Conservation (phyloP, 805 yeast genomes). For the Hanseniaspora osmophila region DNA sequence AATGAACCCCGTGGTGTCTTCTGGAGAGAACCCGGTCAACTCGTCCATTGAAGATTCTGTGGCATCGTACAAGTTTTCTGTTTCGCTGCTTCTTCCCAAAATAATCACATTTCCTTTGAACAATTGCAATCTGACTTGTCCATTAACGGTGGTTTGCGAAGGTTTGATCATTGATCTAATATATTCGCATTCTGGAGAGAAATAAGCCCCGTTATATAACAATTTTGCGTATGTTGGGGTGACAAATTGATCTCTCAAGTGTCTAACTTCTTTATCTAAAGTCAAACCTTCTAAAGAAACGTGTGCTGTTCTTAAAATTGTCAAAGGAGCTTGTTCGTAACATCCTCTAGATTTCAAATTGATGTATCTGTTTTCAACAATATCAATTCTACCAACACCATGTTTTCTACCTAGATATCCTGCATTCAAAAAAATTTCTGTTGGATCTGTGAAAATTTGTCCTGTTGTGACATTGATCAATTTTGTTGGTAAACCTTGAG, state of each 20-base stretch:
- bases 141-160: conserved; percentile 89
- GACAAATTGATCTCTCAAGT: conserved; percentile 90
- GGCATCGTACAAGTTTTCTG: conserved; percentile 94
- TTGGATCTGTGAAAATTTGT: conserved; percentile 63
- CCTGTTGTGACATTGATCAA: conserved; percentile 48
- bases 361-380: conserved; percentile 96
- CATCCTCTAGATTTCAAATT: conserved; percentile 99
- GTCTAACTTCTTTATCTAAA: conserved; percentile 93
- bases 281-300: conserved; percentile 95
- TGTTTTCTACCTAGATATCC: conserved; percentile 95
- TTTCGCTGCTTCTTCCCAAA: conserved; percentile 87
- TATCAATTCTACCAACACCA: conserved; percentile 98
- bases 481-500: conserved; percentile 79
- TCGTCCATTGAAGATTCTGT: conserved; percentile 99
- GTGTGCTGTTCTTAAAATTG: conserved; percentile 85
- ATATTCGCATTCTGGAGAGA: conserved; percentile 96
- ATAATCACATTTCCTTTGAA: conserved; percentile 81
- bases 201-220: conserved; percentile 93
- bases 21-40: conserved; percentile 93
- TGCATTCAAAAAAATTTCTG: conserved; percentile 83
- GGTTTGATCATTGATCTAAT: conserved; percentile 88
- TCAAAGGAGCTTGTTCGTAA: conserved; percentile 97
- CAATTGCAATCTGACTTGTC: conserved; percentile 83
- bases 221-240: conserved; percentile 82
- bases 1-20: conserved; percentile 93